Evolutionary conservation across 148 eudicot genomes (phyloP).

Genomic region (Nepenthes gracilis): DNA sequence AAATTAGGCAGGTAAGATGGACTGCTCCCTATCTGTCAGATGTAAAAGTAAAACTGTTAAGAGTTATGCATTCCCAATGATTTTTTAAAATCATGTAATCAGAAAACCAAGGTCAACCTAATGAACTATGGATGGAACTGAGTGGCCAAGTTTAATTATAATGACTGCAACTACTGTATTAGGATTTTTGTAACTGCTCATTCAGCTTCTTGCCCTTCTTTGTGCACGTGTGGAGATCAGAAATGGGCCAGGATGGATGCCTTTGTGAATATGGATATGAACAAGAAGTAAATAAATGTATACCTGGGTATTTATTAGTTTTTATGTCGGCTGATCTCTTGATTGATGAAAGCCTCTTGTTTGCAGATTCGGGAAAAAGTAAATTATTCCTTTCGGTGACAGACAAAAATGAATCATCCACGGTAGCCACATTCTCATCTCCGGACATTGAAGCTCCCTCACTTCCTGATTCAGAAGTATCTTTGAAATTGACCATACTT

Average conservation of each 20-base stretch:
- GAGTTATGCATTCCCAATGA: too few relatives aligned
- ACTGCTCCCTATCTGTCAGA: too few relatives aligned
- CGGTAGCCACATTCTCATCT: conserved; percentile 26
- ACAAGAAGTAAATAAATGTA: not conserved
- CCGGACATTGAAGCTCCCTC: conserved; percentile 55
- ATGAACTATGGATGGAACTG: too few relatives aligned
- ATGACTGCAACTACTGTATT: too few relatives aligned
- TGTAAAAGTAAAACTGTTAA: too few relatives aligned
- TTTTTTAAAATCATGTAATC: too few relatives aligned
- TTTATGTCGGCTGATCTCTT: conserved; percentile 21
- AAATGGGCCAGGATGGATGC: not conserved
- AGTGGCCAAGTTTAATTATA: too few relatives aligned
- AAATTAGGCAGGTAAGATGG: too few relatives aligned
- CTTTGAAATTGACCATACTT: conserved; percentile 13
- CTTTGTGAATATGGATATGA: not conserved
- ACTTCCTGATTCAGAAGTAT: conserved; percentile 60
- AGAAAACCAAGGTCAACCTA: too few relatives aligned
- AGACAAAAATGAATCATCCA: conserved; percentile 30
- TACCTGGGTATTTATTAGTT: conserved; percentile 36
- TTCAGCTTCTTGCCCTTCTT: too few relatives aligned
- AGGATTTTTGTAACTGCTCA: too few relatives aligned
- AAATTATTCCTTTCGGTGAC: conserved; percentile 20
- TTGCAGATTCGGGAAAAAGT: conserved; percentile 19
- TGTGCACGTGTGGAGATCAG: too few relatives aligned
- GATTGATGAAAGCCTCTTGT: conserved; percentile 22